Percentiles rank a stretch among this genome's conserved stretches.
These are phyloP conservation scores for Xylaria digitata DNA, from an alignment of 2,329 filamentous ascomycete species.

Conservation along the genomic window DNA sequence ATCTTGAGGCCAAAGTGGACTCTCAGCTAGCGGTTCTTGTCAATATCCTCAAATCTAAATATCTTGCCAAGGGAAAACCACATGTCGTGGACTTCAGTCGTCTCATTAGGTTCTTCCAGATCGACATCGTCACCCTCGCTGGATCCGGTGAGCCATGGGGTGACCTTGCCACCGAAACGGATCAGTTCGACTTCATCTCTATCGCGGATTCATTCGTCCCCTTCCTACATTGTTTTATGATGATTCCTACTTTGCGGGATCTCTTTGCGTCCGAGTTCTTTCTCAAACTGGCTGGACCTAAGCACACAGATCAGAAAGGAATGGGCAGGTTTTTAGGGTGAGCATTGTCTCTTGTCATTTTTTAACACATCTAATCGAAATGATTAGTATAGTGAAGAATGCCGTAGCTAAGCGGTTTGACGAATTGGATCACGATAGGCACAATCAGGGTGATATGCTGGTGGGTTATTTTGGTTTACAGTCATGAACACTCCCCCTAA, in stretches of 20 bases:
- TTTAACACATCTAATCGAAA: conserved; percentile 8
- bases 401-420: conserved; percentile 41
- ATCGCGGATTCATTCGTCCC: conserved; percentile 40
- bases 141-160: conserved; percentile 46
- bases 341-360: background rate
- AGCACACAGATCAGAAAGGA: conserved; percentile 42
- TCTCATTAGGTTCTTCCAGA: conserved; percentile 44
- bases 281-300: conserved; percentile 41
- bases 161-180: conserved; percentile 42
- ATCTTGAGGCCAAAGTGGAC: conserved; percentile 46
- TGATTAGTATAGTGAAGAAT: conserved; percentile 38
- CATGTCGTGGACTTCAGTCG: conserved; percentile 42
- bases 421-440: background rate
- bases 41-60: conserved; percentile 41
- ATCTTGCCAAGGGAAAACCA: conserved; percentile 28
- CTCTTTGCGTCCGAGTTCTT: conserved; percentile 43
- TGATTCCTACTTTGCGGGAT: conserved; percentile 42
- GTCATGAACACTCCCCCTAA: background rate
- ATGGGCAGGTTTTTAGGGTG: conserved; percentile 44
- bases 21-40: conserved; percentile 42
- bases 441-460: conserved; percentile 39
- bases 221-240: conserved; percentile 41
- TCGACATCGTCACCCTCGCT: conserved; percentile 44
- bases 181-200: conserved; percentile 44
- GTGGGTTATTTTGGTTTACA: conserved; percentile 31